These are phyloP conservation scores for Acer saccharum DNA, from an alignment of 345 rosid genomes.

Conservation along the genomic window DNA sequence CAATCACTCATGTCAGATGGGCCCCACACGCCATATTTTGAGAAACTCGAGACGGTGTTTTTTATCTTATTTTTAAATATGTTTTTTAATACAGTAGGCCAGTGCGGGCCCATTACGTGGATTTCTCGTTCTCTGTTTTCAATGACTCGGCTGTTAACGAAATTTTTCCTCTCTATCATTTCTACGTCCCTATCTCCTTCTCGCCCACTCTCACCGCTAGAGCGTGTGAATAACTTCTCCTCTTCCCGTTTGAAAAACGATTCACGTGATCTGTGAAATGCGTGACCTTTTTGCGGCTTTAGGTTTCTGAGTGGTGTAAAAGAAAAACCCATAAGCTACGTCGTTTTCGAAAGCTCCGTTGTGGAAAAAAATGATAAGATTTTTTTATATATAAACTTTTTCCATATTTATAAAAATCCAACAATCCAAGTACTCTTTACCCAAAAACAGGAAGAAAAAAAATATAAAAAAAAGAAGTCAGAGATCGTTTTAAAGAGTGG, in stretches of 20 bases:
- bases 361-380: neutral
- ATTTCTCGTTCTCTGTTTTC: neutral
- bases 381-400: no score
- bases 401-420: neutral
- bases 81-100: neutral
- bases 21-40: neutral
- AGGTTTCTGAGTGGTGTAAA: no score
- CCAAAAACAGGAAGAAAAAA: slow-evolving; percentile 9
- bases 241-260: neutral
- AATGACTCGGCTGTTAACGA: slow-evolving; percentile 13
- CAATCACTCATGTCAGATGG: neutral
- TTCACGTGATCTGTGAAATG: neutral
- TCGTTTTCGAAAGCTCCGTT: slow-evolving; percentile 3
- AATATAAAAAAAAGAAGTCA: neutral
- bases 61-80: no score
- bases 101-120: neutral
- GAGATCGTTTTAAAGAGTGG: neutral
- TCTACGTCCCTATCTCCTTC: neutral
- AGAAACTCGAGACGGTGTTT: neutral
- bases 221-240: neutral
- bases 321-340: neutral
- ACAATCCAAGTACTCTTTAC: neutral
- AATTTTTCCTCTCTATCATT: neutral
- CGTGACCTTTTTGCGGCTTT: no score
- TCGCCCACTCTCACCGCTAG: neutral